Percentiles rank a stretch among this genome's conserved stretches.
phyloP scores from a whole-genome alignment of 768 basidiomycete genomes.

The Amanita pallidorosea region DNA sequence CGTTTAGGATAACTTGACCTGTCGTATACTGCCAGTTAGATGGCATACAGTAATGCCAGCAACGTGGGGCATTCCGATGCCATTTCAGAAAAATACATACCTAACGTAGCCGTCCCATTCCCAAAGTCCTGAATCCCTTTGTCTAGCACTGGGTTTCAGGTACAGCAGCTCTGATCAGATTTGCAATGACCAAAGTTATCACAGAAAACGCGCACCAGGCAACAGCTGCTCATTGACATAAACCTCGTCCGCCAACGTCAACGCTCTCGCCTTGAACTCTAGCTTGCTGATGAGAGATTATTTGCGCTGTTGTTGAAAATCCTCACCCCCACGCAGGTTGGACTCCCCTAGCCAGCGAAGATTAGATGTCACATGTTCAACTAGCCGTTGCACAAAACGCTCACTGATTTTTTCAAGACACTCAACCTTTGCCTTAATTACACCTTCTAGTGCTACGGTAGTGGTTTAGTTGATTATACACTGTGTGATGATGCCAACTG shows the following conservation, averaged over 20 bases:
- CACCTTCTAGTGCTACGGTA: neutral
- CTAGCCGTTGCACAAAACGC: neutral
- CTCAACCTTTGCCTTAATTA: no score
- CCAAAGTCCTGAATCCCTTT: no score
- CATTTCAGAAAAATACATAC: neutral
- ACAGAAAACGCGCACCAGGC: neutral
- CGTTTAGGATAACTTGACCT: no score
- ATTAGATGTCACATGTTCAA: no score
- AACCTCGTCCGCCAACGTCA: neutral
- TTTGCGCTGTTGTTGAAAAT: neutral
- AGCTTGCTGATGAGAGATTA: neutral
- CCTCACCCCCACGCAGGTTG: neutral
- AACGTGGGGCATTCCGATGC: no score
- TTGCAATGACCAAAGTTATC: neutral
- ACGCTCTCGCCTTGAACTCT: neutral
- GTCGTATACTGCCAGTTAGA: no score
- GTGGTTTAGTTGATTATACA: neutral
- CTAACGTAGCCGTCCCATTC: no score
- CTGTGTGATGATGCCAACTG: neutral
- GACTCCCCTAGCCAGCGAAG: no score
- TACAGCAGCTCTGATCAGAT: neutral
- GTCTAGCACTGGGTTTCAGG: no score
- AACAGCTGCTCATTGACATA: neutral
- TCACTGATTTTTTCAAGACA: no score
- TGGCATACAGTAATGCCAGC: no score